Percentiles rank a stretch among this genome's conserved stretches.
These are phyloP conservation scores for Coniochaeta sp. DNA, from an alignment of 2,329 filamentous ascomycete species.

Conservation along the genomic window DNA sequence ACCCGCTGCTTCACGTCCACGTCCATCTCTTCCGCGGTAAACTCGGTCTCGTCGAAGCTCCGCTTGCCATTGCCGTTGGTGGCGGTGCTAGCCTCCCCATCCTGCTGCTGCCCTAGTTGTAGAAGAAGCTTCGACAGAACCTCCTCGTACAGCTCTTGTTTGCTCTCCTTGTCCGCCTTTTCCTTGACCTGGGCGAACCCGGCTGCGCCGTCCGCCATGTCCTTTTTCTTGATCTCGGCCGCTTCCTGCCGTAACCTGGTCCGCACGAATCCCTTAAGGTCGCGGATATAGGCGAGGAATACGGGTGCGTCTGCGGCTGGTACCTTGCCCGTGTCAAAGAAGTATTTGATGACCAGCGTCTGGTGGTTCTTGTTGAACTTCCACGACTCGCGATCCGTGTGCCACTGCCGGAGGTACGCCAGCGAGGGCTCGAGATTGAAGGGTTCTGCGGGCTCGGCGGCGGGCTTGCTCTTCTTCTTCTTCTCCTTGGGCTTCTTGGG, in stretches of 20 bases:
- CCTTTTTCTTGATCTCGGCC: slow-evolving; percentile 49
- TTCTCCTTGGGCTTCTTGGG: slow-evolving; percentile 21
- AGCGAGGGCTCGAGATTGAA: slow-evolving; percentile 55
- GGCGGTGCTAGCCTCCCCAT: slow-evolving; percentile 4
- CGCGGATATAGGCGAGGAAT: slow-evolving; percentile 71
- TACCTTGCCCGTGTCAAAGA: slow-evolving; percentile 64
- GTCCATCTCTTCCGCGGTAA: slow-evolving; percentile 41
- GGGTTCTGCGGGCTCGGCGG: slow-evolving; percentile 21
- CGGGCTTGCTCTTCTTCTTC: slow-evolving; percentile 24
- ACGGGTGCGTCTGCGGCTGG: slow-evolving; percentile 61
- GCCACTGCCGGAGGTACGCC: slow-evolving; percentile 70
- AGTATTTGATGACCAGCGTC: slow-evolving; percentile 74
- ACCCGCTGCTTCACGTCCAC: slow-evolving; percentile 46
- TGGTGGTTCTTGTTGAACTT: slow-evolving; percentile 97
- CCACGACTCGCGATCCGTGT: slow-evolving; percentile 64
- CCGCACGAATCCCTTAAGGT: slow-evolving; percentile 68
- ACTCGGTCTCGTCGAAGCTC: slow-evolving; percentile 44
- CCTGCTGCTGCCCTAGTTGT: slow-evolving; percentile 9
- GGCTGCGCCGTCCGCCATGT: slow-evolving; percentile 40
- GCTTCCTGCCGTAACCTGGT: slow-evolving; percentile 62
- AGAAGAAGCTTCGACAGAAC: slow-evolving; percentile 30
- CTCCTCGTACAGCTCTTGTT: slow-evolving; percentile 48
- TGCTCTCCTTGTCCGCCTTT: slow-evolving; percentile 39
- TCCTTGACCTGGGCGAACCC: slow-evolving; percentile 38
- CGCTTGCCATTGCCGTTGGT: slow-evolving; percentile 33